Evolutionary conservation across 2,329 filamentous ascomycete species (phyloP).

Genomic region (Ophiocordyceps camponoti-leonardi): DNA sequence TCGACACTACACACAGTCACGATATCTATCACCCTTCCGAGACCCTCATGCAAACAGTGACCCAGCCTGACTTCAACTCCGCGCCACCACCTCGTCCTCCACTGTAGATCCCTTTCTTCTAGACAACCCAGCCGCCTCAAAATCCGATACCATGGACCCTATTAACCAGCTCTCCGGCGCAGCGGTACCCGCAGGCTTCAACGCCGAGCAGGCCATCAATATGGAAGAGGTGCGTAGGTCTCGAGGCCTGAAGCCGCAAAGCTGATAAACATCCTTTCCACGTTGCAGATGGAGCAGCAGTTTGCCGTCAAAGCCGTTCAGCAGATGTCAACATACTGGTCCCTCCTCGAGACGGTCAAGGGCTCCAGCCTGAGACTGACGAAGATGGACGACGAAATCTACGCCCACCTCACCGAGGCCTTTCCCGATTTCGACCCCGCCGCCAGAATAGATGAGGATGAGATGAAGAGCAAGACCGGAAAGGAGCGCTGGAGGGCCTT

Average conservation of each 20-base stretch:
- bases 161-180: constrained; percentile 19
- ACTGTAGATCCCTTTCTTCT: too few species aligned
- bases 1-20: too few species aligned
- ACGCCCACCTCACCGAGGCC: constrained; percentile 67
- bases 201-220: constrained; percentile 38
- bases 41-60: too few species aligned
- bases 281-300: constrained; percentile 80
- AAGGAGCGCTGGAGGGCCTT: constrained; percentile 94
- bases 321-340: constrained; percentile 95
- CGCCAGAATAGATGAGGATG: constrained; percentile 67
- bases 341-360: constrained; percentile 76
- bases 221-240: constrained; percentile 32
- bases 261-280: not conserved
- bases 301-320: constrained; percentile 96
- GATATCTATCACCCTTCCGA: too few species aligned
- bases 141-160: constrained; percentile 19
- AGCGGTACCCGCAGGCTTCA: constrained; percentile 35
- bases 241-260: not conserved
- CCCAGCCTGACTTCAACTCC: too few species aligned
- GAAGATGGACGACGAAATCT: constrained; percentile 88
- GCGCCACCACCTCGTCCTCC: too few species aligned
- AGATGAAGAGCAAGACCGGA: constrained; percentile 93
- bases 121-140: not conserved
- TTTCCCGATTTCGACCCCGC: constrained; percentile 89
- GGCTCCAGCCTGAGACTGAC: constrained; percentile 84